These are phyloP conservation scores for Ceratocystis albifundus DNA, from an alignment of 2,329 filamentous ascomycete species.

Conservation along the genomic window DNA sequence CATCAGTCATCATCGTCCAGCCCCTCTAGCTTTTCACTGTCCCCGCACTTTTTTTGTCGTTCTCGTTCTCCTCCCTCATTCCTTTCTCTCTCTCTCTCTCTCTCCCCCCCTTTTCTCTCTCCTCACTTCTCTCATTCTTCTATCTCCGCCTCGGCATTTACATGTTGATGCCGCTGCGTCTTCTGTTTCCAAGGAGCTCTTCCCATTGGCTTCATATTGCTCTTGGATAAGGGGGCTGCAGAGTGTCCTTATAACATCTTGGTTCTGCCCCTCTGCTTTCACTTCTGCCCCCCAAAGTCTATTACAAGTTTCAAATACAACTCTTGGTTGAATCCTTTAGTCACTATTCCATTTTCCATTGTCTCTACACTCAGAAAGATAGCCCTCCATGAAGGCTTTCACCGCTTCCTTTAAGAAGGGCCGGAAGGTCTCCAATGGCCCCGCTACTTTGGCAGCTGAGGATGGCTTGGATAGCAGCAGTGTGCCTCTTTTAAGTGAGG, in stretches of 20 bases:
- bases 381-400: slow-evolving; percentile 21
- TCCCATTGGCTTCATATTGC: neutral
- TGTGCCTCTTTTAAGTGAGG: slow-evolving; percentile 13
- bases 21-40: neutral
- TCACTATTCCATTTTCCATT: neutral
- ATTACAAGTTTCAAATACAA: neutral
- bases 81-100: neutral
- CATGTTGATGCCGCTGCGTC: neutral
- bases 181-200: neutral
- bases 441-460: neutral
- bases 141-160: neutral
- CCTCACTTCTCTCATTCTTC: neutral
- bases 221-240: neutral
- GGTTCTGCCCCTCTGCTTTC: neutral
- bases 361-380: neutral
- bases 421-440: slow-evolving; percentile 13
- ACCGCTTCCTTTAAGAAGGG: slow-evolving; percentile 23
- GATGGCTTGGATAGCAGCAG: slow-evolving; percentile 16
- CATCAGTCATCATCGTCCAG: neutral
- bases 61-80: neutral
- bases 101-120: neutral
- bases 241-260: neutral
- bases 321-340: neutral
- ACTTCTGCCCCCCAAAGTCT: neutral
- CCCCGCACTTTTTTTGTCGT: neutral